These are phyloP conservation scores for Podila horticola DNA, from an alignment of 192 early-diverging fungal genomes.

Conservation along the genomic window DNA sequence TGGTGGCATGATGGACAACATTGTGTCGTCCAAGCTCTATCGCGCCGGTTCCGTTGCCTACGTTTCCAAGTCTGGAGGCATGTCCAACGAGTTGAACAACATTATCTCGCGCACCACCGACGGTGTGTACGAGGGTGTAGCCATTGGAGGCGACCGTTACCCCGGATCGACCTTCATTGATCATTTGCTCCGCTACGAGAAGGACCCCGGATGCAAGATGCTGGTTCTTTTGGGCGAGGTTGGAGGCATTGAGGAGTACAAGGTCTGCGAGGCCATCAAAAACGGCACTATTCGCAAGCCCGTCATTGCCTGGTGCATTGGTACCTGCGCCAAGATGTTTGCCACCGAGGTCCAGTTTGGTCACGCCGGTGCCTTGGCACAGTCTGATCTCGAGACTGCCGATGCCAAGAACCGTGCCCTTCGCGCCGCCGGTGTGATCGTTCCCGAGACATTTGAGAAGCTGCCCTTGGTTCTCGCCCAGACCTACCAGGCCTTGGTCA, in stretches of 20 bases:
- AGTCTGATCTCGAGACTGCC: constrained; percentile 96
- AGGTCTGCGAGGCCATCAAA: constrained; percentile 91
- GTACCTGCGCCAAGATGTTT: constrained; percentile 99
- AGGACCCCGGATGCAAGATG: constrained; percentile 94
- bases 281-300: constrained; percentile 94
- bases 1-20: constrained; percentile 99
- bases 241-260: constrained; percentile 98
- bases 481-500: constrained; percentile 83
- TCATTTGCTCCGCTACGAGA: constrained; percentile 95
- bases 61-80: constrained; percentile 99
- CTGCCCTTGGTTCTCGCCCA: constrained; percentile 83
- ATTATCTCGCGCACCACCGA: constrained; percentile 96
- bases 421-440: constrained; percentile 86
- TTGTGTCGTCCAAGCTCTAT: constrained; percentile 97
- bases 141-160: constrained; percentile 99
- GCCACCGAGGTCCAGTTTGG: constrained; percentile 99
- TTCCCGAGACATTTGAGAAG: constrained; percentile 97
- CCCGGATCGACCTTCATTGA: constrained; percentile 99
- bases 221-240: constrained; percentile 96
- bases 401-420: constrained; percentile 95
- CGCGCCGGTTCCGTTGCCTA: constrained; percentile 96
- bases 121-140: constrained; percentile 99
- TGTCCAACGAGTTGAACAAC: constrained; percentile 99
- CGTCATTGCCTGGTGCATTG: constrained; percentile 99
- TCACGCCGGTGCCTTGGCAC: constrained; percentile 96